A percentile compares a stretch with the other conserved stretches of the same genome.
Conservation (phyloP, 192 early-diverging fungal genomes). For the Coemansia sp. region DNA sequence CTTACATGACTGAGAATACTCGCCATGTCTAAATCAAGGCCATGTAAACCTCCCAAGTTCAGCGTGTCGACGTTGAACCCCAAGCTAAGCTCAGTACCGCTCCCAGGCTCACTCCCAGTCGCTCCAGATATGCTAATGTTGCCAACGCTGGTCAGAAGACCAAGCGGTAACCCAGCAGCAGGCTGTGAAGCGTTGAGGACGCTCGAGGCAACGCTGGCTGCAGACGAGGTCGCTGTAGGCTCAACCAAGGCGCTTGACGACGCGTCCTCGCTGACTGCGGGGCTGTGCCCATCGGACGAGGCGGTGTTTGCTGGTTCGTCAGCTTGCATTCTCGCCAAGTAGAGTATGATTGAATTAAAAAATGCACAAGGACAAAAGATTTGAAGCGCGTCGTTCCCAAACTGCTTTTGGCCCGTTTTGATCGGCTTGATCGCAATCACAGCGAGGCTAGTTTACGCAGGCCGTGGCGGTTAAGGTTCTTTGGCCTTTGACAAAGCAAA, state of each 20-base stretch:
- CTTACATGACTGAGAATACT: slow-evolving; percentile 41
- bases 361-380: too few relatives aligned
- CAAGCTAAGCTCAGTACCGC: slow-evolving; percentile 8
- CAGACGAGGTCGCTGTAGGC: background rate
- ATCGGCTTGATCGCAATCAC: too few relatives aligned
- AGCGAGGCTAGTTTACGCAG: too few relatives aligned
- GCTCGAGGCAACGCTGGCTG: background rate
- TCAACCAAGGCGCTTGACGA: background rate
- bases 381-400: too few relatives aligned
- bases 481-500: too few relatives aligned
- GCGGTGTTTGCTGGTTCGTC: background rate
- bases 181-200: background rate
- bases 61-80: slow-evolving; percentile 46
- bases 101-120: background rate
- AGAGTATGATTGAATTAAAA: too few relatives aligned
- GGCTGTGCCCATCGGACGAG: background rate
- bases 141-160: slow-evolving; percentile 10
- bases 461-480: too few relatives aligned
- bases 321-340: background rate
- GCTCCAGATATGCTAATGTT: slow-evolving; percentile 11
- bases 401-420: too few relatives aligned
- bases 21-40: slow-evolving; percentile 42
- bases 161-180: slow-evolving; percentile 4
- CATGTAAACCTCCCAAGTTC: slow-evolving; percentile 29
- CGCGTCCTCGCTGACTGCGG: background rate